Evolutionary conservation across 768 basidiomycete species (phyloP).

Genomic region (Trametes maxima): DNA sequence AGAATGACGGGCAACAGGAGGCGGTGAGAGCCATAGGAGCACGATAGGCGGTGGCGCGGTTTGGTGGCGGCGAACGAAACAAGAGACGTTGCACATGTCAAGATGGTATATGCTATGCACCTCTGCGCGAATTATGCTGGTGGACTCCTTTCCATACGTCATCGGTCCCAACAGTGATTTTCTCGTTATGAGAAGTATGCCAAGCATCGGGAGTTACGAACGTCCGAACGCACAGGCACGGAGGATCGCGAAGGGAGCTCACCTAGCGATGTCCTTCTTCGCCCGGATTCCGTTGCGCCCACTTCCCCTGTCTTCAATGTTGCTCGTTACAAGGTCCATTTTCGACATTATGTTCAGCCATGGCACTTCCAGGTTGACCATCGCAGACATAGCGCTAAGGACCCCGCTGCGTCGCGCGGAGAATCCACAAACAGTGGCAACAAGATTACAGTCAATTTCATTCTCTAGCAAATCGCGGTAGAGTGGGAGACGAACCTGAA

Average conservation of each 20-base stretch:
- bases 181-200: neutral
- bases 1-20: neutral
- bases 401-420: slow-evolving; percentile 64
- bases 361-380: slow-evolving; percentile 96
- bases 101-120: neutral
- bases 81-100: neutral
- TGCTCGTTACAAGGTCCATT: slow-evolving; percentile 91
- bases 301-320: slow-evolving; percentile 58
- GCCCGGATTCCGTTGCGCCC: slow-evolving; percentile 73
- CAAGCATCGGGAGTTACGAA: neutral
- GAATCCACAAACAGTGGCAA: neutral
- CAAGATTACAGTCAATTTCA: neutral
- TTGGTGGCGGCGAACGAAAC: too few relatives aligned
- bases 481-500: slow-evolving; percentile 61
- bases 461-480: neutral
- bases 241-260: slow-evolving; percentile 18
- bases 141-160: neutral
- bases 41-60: neutral
- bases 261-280: slow-evolving; percentile 85
- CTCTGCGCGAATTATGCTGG: neutral
- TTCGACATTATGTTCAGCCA: slow-evolving; percentile 99
- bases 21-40: slow-evolving; percentile 1
- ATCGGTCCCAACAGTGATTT: neutral
- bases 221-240: neutral
- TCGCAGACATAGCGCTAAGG: slow-evolving; percentile 96